Evolutionary conservation across 306 rosid genomes (phyloP), one percentile per base, ranked within the genome.

Genomic region (Ceratonia siliqua): DNA sequence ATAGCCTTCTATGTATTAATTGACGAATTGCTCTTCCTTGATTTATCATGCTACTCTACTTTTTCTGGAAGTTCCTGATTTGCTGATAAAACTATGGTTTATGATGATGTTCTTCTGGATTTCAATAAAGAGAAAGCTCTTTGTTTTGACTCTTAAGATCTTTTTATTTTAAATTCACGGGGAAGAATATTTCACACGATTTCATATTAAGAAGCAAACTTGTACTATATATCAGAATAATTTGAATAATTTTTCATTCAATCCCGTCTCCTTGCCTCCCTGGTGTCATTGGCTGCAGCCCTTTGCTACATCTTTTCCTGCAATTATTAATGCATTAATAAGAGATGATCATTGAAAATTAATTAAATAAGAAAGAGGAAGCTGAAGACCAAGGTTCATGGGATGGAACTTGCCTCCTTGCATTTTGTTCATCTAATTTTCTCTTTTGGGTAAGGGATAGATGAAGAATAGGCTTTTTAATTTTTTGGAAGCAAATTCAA

Each of bases 81-180:
- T 50, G 27, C 32, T 6, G 36, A 74, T 28, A 65, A 53, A 74
- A 70, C 43, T 39, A 25, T 83, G 55, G 70, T 79, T 63, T 64
- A 62, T 57, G 50, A 70, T 42, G 28, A 52, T 28, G 43, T 62
- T 24, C 5, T 12, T 20, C 15, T 58, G 14, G 71, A 35, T 17
- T 49, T 48, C 17, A 45, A 67, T 20, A 6, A 18, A 11, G 35
- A 68, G 33, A 33, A 15, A 45, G 27, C 3, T 65, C 52, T 73
- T 58, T 58, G 7, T 72, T 17, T 73, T 32, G 42, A 39, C 30
- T 52, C 28, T 57, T 33, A 10, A 32, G 27, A 28, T 28, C 1
- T 50, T 27, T 20, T 21, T 52, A 27, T 62, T 7, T 0, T 1
- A 36, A 1, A 21, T 6, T 41, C 13, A 13, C 36, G 13, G 36